Percentiles rank a stretch among this genome's conserved stretches.
These are phyloP conservation scores for Acanthamoeba royreba DNA, from an alignment of 208 protist genomes.

Conservation along the genomic window DNA sequence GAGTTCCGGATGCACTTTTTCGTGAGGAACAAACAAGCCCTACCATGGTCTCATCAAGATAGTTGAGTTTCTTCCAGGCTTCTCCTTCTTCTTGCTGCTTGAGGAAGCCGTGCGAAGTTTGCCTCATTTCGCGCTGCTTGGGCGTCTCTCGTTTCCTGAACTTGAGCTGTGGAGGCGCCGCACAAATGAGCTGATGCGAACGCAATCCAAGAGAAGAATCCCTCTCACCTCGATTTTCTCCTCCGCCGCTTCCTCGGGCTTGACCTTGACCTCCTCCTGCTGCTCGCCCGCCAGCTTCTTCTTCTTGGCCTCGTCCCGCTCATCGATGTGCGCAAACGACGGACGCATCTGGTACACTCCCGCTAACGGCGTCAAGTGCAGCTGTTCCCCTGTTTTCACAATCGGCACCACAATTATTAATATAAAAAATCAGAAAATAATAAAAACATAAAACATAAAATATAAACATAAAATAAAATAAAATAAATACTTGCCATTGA, in stretches of 20 bases:
- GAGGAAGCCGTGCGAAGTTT: not conserved
- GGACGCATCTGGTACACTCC: conserved; percentile 35
- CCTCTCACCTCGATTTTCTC: conserved; percentile 3
- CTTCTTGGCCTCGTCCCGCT: not conserved
- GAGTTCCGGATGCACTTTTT: not conserved
- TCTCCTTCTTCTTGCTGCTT: conserved; percentile 14
- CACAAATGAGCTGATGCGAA: no score
- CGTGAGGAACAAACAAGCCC: not conserved
- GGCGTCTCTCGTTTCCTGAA: not conserved
- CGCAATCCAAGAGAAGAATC: not conserved
- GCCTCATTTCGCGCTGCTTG: not conserved
- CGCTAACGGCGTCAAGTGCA: conserved; percentile 11
- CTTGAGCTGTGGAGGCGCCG: not conserved
- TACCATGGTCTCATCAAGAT: not conserved
- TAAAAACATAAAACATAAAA: not conserved
- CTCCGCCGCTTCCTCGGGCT: not conserved
- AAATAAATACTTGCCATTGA: not conserved
- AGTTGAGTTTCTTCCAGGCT: not conserved
- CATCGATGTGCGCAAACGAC: conserved; percentile 32
- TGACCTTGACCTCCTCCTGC: not conserved
- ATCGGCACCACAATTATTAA: no score
- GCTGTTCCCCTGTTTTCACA: not conserved
- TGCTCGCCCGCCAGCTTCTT: not conserved
- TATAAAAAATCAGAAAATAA: not conserved
- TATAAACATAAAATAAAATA: not conserved